Conservation (phyloP, 371 early-diverging fungal genomes). For the Haplosporangium sp. region DNA sequence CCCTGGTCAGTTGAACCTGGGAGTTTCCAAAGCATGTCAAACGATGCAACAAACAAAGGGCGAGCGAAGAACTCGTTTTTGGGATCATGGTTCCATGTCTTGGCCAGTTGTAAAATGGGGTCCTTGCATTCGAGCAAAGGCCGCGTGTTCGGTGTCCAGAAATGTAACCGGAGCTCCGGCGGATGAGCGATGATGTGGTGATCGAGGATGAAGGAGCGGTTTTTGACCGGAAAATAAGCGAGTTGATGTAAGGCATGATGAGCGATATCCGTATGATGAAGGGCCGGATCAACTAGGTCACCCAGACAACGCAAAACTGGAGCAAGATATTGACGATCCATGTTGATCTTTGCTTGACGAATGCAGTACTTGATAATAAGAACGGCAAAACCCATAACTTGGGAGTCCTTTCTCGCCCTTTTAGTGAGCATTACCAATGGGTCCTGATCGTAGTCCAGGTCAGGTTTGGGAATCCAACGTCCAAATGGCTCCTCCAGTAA, state of each 20-base stretch:
- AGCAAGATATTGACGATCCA: not conserved
- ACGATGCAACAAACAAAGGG: conserved; percentile 7
- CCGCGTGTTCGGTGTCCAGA: not conserved
- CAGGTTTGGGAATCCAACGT: conserved; percentile 6
- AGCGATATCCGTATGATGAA: not conserved
- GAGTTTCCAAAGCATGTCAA: conserved; percentile 11
- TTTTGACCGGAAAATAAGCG: conserved; percentile 1
- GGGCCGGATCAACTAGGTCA: not conserved
- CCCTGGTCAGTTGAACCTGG: no score
- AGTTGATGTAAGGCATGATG: not conserved
- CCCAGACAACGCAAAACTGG: not conserved
- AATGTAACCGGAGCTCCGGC: not conserved
- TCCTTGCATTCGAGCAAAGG: conserved; percentile 5
- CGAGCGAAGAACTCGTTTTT: conserved; percentile 15
- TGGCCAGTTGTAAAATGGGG: conserved; percentile 11
- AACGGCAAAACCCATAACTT: not conserved
- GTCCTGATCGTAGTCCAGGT: not conserved
- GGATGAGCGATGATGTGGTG: conserved; percentile 9
- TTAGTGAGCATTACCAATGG: not conserved
- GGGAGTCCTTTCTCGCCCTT: not conserved
- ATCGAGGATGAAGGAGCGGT: conserved; percentile 8
- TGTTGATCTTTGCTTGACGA: conserved; percentile 5
- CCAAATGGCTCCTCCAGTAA: conserved; percentile 5
- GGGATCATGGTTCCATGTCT: not conserved
- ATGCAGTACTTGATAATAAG: conserved; percentile 13